phyloP scores from a whole-genome alignment of 176 grass and related monocot species.

The Puya raimondii region DNA sequence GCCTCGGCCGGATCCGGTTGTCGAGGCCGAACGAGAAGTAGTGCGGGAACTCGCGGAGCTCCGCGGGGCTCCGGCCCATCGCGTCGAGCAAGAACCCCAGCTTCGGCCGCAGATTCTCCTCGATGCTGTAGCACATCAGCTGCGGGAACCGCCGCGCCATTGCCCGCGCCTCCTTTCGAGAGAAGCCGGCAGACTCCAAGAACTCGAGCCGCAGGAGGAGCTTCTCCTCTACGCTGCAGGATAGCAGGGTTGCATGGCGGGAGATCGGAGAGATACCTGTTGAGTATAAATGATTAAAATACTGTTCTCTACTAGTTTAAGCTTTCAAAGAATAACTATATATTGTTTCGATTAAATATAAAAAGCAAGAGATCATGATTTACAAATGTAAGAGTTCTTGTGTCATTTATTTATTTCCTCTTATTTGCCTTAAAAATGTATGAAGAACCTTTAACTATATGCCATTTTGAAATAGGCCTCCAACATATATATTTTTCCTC shows the following conservation, averaged over 20 bases:
- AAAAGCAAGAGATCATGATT: too few species aligned
- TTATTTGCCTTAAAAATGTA: too few species aligned
- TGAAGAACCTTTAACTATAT: too few species aligned
- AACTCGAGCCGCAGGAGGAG: slow-evolving; percentile 75
- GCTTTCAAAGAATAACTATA: too few species aligned
- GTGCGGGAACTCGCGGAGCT: slow-evolving; percentile 73
- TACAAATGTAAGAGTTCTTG: too few species aligned
- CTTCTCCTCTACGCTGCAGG: slow-evolving; percentile 87
- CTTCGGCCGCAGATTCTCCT: slow-evolving; percentile 82
- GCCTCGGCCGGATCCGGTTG: slow-evolving; percentile 47
- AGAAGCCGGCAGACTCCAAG: slow-evolving; percentile 54
- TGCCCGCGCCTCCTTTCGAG: slow-evolving; percentile 36
- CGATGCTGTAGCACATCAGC: slow-evolving; percentile 68
- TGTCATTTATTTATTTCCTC: too few species aligned
- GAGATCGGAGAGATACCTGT: slow-evolving; percentile 29
- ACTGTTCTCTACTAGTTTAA: too few species aligned
- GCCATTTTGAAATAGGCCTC: too few species aligned
- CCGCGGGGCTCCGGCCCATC: slow-evolving; percentile 47
- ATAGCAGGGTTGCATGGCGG: slow-evolving; percentile 59
- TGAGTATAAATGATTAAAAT: too few species aligned
- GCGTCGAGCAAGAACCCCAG: slow-evolving; percentile 35
- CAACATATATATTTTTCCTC: too few species aligned
- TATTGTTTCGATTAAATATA: too few species aligned
- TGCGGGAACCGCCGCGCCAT: slow-evolving; percentile 71
- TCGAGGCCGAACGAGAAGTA: slow-evolving; percentile 77